A percentile compares a stretch with the other conserved stretches of the same genome.
Evolutionary conservation across 2,329 filamentous ascomycete species (phyloP).

Genomic region (Neodidymelliopsis sp.): DNA sequence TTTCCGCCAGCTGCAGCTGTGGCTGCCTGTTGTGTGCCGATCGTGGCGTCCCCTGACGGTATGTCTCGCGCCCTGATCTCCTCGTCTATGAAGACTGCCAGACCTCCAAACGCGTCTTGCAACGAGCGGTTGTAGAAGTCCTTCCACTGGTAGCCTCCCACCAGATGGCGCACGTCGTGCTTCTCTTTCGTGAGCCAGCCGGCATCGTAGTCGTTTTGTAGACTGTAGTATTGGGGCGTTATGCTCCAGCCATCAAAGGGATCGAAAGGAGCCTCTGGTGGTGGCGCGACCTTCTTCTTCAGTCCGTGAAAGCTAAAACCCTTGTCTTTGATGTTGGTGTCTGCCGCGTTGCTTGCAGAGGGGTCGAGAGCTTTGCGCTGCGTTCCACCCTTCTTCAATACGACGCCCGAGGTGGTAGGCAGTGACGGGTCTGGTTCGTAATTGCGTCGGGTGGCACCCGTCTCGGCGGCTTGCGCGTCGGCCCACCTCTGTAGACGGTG

Average conservation of each 20-base stretch:
- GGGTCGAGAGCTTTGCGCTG: constrained; percentile 58
- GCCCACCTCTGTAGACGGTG: constrained; percentile 72
- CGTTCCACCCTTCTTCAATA: constrained; percentile 71
- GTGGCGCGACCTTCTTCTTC: constrained; percentile 67
- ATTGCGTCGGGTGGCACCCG: constrained; percentile 52
- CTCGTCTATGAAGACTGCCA: constrained; percentile 86
- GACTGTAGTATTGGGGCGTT: constrained; percentile 69
- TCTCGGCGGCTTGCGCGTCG: constrained; percentile 69
- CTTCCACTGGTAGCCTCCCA: constrained; percentile 81
- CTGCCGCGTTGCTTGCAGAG: constrained; percentile 23
- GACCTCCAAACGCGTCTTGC: constrained; percentile 87
- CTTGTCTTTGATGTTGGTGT: constrained; percentile 38
- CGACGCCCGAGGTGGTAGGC: constrained; percentile 26
- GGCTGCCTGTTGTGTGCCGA: constrained; percentile 50
- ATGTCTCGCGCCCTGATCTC: constrained; percentile 61
- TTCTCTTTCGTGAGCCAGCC: constrained; percentile 74
- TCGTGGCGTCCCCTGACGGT: constrained; percentile 38
- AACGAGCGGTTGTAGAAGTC: constrained; percentile 85
- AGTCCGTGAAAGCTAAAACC: constrained; percentile 78
- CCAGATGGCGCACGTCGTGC: constrained; percentile 70
- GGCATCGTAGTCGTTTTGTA: constrained; percentile 76
- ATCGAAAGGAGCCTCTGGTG: constrained; percentile 80
- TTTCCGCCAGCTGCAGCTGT: constrained; percentile 67
- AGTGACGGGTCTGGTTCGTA: constrained; percentile 27
- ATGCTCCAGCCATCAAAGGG: constrained; percentile 81